Evolutionary conservation across 2,329 filamentous ascomycete genomes (phyloP).

Genomic region (Aspergillus sp.): DNA sequence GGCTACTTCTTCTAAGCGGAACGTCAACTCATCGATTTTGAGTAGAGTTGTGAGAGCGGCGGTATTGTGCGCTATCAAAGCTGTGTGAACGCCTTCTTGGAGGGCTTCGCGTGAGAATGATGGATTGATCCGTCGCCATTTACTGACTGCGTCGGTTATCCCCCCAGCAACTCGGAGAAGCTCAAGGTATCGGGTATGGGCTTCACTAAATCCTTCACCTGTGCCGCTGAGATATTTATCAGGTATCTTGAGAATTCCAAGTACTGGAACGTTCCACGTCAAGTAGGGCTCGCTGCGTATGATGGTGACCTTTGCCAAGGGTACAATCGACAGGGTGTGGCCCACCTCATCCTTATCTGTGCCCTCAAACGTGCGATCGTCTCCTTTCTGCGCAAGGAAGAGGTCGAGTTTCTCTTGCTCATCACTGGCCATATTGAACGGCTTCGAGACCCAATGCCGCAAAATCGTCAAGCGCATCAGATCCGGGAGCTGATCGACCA

Average conservation of each 20-base stretch:
- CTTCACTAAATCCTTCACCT: conserved; percentile 33
- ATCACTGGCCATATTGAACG: conserved; percentile 27
- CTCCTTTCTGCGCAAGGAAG: conserved; percentile 28
- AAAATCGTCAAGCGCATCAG: conserved; percentile 40
- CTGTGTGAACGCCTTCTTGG: conserved; percentile 46
- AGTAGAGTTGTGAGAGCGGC: conserved; percentile 41
- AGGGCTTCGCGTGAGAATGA: conserved; percentile 38
- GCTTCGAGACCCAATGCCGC: conserved; percentile 37
- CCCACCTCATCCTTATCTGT: conserved; percentile 10
- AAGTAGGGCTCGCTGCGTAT: conserved; percentile 16
- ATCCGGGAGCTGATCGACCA: conserved; percentile 39
- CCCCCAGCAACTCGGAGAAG: conserved; percentile 40
- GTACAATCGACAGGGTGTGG: conserved; percentile 30
- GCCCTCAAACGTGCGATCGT: conserved; percentile 25
- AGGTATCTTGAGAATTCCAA: conserved; percentile 27
- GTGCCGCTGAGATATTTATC: conserved; percentile 22
- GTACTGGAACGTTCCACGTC: conserved; percentile 19
- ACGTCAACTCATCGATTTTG: conserved; percentile 42
- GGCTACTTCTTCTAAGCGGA: conserved; percentile 21
- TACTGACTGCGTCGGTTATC: conserved; percentile 19
- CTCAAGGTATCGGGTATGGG: conserved; percentile 40
- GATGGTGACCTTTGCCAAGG: conserved; percentile 28
- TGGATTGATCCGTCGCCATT: conserved; percentile 20
- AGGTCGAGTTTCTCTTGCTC: conserved; percentile 24
- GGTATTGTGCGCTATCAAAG: conserved; percentile 40